Conservation (phyloP, 2,329 filamentous ascomycete genomes). For the Xylaria sp. region DNA sequence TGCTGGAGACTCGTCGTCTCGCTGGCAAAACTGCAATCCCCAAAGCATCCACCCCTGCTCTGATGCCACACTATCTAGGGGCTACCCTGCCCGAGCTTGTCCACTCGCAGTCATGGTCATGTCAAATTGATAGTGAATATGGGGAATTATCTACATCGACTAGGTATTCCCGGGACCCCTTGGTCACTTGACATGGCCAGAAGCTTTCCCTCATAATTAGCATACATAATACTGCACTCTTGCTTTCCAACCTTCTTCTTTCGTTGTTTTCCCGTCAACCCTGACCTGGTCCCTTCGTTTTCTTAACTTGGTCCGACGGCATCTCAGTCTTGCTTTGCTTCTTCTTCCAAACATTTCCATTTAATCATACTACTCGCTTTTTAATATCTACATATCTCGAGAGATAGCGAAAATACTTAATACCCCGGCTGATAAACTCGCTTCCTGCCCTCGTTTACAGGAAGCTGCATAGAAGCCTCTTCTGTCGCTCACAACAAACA, state of each 20-base stretch:
- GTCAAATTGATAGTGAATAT: conserved; percentile 5
- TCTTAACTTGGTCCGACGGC: conserved; percentile 18
- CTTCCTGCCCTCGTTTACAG: conserved; percentile 14
- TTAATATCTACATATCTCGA: conserved; percentile 8
- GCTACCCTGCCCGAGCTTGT: conserved; percentile 3
- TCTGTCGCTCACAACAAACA: not conserved
- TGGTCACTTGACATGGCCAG: conserved; percentile 4
- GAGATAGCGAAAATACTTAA: not conserved
- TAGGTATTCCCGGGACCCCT: conserved; percentile 21
- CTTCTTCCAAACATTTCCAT: not conserved
- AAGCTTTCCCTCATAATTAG: not conserved
- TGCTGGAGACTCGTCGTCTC: not conserved
- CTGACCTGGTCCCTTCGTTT: conserved; percentile 23
- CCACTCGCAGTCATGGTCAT: conserved; percentile 8
- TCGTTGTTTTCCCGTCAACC: conserved; percentile 12
- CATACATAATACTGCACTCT: conserved; percentile 1
- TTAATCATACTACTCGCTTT: conserved; percentile 13
- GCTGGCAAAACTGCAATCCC: not conserved
- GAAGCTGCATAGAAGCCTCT: not conserved
- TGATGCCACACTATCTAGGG: not conserved
- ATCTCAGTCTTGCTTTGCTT: conserved; percentile 21
- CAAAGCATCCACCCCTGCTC: not conserved
- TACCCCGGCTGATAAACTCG: not conserved
- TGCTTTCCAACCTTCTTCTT: conserved; percentile 21
- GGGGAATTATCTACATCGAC: not conserved